Percentiles rank a stretch among this genome's conserved stretches.
phyloP scores from a whole-genome alignment of 108 stramenopile genomes.

The Discostella stelligeroides region DNA sequence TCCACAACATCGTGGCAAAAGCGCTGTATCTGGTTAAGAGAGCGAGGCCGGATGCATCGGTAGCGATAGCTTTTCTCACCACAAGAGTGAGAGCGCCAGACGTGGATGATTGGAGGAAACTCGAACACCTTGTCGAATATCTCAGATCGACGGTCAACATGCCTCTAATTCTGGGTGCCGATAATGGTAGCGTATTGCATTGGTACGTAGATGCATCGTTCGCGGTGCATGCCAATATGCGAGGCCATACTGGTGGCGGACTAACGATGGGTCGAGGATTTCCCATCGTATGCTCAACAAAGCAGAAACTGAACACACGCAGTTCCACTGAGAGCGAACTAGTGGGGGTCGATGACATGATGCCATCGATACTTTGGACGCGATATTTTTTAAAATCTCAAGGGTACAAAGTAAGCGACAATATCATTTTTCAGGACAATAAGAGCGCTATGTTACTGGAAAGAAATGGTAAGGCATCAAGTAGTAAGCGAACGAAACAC shows the following conservation, averaged over 20 bases:
- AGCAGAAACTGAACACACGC: conserved; percentile 48
- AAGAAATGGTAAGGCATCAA: conserved; percentile 45
- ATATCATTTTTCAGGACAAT: conserved; percentile 56
- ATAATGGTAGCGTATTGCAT: conserved; percentile 8
- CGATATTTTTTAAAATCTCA: conserved; percentile 51
- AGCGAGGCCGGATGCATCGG: conserved; percentile 47
- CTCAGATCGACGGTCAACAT: conserved; percentile 32
- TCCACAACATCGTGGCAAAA: conserved; percentile 30
- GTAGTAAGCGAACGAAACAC: conserved; percentile 49
- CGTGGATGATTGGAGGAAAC: conserved; percentile 35
- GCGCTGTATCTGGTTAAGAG: conserved; percentile 40
- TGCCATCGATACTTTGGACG: conserved; percentile 53
- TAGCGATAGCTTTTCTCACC: conserved; percentile 56
- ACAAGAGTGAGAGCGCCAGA: conserved; percentile 30
- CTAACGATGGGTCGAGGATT: conserved; percentile 54
- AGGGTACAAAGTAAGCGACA: conserved; percentile 36
- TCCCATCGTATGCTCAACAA: conserved; percentile 5
- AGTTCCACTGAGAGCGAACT: conserved; percentile 64
- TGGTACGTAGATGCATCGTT: conserved; percentile 62
- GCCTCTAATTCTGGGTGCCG: conserved; percentile 12
- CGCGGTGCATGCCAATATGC: conserved; percentile 47
- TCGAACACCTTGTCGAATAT: conserved; percentile 50
- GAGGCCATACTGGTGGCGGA: conserved; percentile 57
- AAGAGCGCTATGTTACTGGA: conserved; percentile 59
- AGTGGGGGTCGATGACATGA: conserved; percentile 43